Percentiles rank a stretch among this genome's conserved stretches.
These are phyloP conservation scores for Collybia mongolica DNA, from an alignment of 768 basidiomycete species.

Conservation along the genomic window DNA sequence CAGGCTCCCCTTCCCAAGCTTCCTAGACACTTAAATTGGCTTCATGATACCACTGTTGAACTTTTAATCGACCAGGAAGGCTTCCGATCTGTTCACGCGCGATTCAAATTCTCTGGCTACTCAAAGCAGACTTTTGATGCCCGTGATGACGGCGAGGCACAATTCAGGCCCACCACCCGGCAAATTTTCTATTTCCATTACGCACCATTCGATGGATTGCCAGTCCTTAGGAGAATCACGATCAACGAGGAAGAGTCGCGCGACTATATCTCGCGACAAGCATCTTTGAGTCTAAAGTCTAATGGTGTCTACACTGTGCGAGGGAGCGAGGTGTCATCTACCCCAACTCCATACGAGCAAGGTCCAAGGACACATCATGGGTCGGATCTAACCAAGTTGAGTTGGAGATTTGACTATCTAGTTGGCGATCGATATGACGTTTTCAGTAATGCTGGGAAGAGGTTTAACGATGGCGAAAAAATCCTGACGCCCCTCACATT, in stretches of 20 bases:
- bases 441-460: constrained; percentile 41
- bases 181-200: constrained; percentile 72
- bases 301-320: constrained; percentile 77
- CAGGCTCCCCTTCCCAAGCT: constrained; percentile 2
- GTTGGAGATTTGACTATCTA: constrained; percentile 80
- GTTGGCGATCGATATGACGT: constrained; percentile 54
- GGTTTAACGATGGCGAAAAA: constrained; percentile 65
- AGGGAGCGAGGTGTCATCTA: constrained; percentile 54
- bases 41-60: constrained; percentile 52
- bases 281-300: constrained; percentile 61
- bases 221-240: constrained; percentile 69
- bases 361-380: background rate
- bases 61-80: constrained; percentile 85
- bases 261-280: constrained; percentile 79
- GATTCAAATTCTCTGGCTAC: constrained; percentile 59
- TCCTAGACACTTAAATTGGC: constrained; percentile 42
- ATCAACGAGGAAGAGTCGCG: constrained; percentile 64
- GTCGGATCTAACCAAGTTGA: constrained; percentile 36
- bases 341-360: constrained; percentile 16
- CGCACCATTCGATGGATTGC: constrained; percentile 61
- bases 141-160: constrained; percentile 46
- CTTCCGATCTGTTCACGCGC: constrained; percentile 61
- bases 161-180: constrained; percentile 62
- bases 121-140: constrained; percentile 26
- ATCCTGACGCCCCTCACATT: constrained; percentile 70